Evolutionary conservation across 176 grass and related monocot genomes (phyloP).

Genomic region (Olyra latifolia): DNA sequence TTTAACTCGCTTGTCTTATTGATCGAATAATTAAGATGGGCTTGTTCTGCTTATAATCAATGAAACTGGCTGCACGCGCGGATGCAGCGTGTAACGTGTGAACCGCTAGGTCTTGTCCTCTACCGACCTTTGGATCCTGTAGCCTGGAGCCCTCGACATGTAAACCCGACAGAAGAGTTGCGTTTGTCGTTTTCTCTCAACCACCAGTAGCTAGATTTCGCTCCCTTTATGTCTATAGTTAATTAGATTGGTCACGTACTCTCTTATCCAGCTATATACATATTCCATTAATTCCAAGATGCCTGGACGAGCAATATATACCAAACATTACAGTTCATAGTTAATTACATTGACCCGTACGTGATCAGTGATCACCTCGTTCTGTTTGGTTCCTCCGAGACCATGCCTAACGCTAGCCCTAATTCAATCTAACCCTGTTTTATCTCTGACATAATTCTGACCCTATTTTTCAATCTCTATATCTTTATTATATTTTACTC

Average conservation of each 20-base stretch:
- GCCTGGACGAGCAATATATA: background rate
- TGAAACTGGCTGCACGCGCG: background rate
- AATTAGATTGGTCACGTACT: too few relatives aligned
- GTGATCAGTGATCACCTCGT: background rate
- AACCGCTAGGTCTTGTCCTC: background rate
- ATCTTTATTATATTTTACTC: too few relatives aligned
- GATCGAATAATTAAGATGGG: background rate
- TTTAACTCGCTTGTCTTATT: background rate
- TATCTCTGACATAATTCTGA: too few relatives aligned
- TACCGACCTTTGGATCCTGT: background rate
- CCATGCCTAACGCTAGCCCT: too few relatives aligned
- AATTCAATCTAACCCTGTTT: too few relatives aligned
- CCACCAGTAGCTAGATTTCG: background rate
- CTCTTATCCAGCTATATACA: background rate
- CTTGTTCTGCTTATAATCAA: background rate
- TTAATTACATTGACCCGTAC: background rate
- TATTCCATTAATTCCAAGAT: background rate
- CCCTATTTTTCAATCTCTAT: too few relatives aligned
- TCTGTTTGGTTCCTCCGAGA: too few relatives aligned
- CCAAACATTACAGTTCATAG: background rate
- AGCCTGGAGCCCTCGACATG: background rate
- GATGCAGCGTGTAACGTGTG: background rate
- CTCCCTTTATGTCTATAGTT: background rate
- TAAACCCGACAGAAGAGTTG: constrained; percentile 26
- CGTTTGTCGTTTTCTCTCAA: constrained; percentile 30